Base-by-base conservation (phyloP, 805 yeast species). In the Metahyphopichia silvanorum region DNA sequence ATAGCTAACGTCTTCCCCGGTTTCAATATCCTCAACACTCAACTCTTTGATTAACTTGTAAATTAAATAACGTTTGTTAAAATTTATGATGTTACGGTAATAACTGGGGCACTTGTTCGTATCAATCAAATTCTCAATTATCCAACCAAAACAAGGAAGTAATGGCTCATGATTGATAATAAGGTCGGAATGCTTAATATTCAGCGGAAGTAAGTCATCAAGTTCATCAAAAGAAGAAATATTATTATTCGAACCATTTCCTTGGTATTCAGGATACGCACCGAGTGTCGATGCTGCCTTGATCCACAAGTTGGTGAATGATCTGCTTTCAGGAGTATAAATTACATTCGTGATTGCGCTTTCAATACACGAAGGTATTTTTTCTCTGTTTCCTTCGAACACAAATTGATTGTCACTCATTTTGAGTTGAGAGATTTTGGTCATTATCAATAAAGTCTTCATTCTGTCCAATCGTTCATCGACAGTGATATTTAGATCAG, bases 81-180 rank as follows among this genome's bases (percentile, higher is more conserved):
- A 91, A 51, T 91, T 89, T 46, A 89, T 77, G 39, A 82, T 62
- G 21, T 71, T 66, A 2, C 82, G 70, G 32, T 82, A 75, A 77
- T 79, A 84, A 47, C 83, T 85, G 13, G 96, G 95, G 32, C 87
- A 79, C 33, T 46, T 57, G 39, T 62, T 63, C 8, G 60, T 46
- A 49, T 86, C 95, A 34, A 88, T 53, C 41, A 91, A 61, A 39
- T 94, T 77, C 46, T 84, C 91, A 16, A 83, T 66, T 31, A 87
- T 67, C 98, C 98, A 91, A 8, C 97, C 97, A 38, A 87, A 76
- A 49, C 96, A 89, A 2, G 95, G 93, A 5, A 87, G 76, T 31
- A 86, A 60, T 0, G 79, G 70, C 33, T 69, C 67, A 37, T 55
- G 40, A 40, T 56, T 57, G 18, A 56, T 51, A 24, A 44, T 49